Evolutionary conservation across 2,329 filamentous ascomycete genomes (phyloP).

Genomic region (Rhytidhysteron rufulum): DNA sequence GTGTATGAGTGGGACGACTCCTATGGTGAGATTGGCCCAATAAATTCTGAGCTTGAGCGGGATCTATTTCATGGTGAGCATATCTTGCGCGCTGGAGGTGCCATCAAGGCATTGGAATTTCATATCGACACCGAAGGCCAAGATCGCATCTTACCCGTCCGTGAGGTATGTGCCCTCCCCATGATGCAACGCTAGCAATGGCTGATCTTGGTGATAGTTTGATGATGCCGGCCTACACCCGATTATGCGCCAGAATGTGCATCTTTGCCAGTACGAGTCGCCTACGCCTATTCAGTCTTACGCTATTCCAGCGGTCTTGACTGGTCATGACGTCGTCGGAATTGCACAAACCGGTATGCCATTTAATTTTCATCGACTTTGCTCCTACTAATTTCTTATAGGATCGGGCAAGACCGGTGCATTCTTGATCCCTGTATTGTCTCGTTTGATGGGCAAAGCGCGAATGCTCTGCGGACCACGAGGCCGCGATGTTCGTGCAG

Average conservation of each 20-base stretch:
- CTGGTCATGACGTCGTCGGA: conserved; percentile 77
- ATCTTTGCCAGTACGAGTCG: conserved; percentile 63
- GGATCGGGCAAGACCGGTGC: conserved; percentile 96
- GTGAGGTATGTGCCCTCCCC: conserved; percentile 40
- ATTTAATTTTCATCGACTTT: conserved; percentile 1
- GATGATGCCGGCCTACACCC: conserved; percentile 80
- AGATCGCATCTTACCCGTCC: conserved; percentile 46
- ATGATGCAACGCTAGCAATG: conserved; percentile 8
- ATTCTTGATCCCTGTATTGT: conserved; percentile 83
- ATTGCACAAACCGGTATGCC: conserved; percentile 88
- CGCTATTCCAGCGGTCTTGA: conserved; percentile 72
- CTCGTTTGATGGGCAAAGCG: conserved; percentile 91
- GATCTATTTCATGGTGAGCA: conserved; percentile 64
- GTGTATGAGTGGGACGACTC: conserved; percentile 85
- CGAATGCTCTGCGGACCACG: conserved; percentile 79
- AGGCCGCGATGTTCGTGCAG: conserved; percentile 60
- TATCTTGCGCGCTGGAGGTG: conserved; percentile 54
- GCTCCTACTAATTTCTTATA: conserved; percentile 34
- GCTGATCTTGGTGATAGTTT: conserved; percentile 53
- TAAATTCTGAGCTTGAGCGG: conserved; percentile 65
- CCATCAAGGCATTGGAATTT: conserved; percentile 60
- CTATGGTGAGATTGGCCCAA: conserved; percentile 78
- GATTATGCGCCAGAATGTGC: conserved; percentile 72
- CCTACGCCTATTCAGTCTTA: conserved; percentile 89
- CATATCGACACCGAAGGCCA: conserved; percentile 50